Evolutionary conservation across 164 flowering plant genomes (phyloP).

Genomic region (Aristolochia californica): DNA sequence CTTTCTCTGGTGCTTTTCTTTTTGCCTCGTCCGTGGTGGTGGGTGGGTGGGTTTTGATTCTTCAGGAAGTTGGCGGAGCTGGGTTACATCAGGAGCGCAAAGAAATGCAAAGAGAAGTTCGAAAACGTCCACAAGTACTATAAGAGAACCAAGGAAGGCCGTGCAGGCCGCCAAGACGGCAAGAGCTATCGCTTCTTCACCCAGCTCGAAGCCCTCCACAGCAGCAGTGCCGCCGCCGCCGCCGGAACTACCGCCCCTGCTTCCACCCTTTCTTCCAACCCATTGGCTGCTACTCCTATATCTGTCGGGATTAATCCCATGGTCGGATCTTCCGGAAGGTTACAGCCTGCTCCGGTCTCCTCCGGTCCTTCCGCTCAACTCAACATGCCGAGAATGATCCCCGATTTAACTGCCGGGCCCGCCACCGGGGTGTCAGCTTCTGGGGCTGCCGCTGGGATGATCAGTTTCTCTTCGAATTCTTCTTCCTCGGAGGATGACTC

Average conservation of each 20-base stretch:
- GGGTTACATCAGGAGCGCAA: slow-evolving; percentile 49
- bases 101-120: slow-evolving; percentile 67
- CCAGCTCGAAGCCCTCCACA: slow-evolving; percentile 57
- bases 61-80: slow-evolving; percentile 54
- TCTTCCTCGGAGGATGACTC: slow-evolving; percentile 19
- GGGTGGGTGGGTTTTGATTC: slow-evolving; percentile 9
- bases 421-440: too few relatives aligned
- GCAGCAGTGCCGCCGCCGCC: slow-evolving; percentile 6
- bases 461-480: slow-evolving; percentile 44
- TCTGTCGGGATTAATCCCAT: slow-evolving; percentile 6
- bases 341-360: too few relatives aligned
- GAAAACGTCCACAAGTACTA: slow-evolving; percentile 71
- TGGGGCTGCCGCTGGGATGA: too few relatives aligned
- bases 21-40: neutral
- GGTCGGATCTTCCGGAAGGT: slow-evolving; percentile 4
- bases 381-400: neutral
- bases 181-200: slow-evolving; percentile 49
- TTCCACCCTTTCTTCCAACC: neutral
- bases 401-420: slow-evolving; percentile 1
- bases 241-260: slow-evolving; percentile 1
- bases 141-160: slow-evolving; percentile 57
- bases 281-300: slow-evolving; percentile 1
- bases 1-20: too few relatives aligned
- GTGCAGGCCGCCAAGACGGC: slow-evolving; percentile 68
- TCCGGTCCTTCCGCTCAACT: neutral